Evolutionary conservation across 176 grass and related monocot species (phyloP), one percentile per base, ranked within the genome.

Genomic region (Areca catechu): DNA sequence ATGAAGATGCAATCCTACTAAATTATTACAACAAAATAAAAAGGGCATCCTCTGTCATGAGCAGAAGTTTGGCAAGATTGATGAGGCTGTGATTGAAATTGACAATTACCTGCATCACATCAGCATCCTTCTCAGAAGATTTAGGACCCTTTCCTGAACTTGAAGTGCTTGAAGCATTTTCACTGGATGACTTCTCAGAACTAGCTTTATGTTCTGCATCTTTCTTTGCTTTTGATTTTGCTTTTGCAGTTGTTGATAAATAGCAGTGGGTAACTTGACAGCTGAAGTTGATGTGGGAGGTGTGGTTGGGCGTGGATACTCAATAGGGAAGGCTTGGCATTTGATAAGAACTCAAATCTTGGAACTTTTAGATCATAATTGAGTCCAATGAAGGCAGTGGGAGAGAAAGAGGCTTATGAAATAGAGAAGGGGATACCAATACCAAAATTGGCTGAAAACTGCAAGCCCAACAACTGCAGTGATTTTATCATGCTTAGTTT

Each of bases 391-490:
- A 99, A 79, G 48, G 94, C 81, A 22, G 94, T 99, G 24, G 77
- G 88, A 7, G 94, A 93, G 76, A 99, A 99, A 67, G 94, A 99
- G 43, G 81, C 84, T 92, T 58, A 99, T 82, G 61, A 99, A 99
- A 65, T 99, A 93, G 48, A 89, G 27, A 24, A 99, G 94, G 6
- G 94, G 94, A 67, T 99, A 93, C 94, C 94, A 99, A 68, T 99
- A 99, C 94, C 94, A 99, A 78, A 99, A 99, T 71, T 99, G 94
- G 66, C 81, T 93, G 71, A 99, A 99, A 56, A 99, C 76, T 0
- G 88, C 88, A 7, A 99, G 94, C 43, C 94, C 94, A 76, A 99
- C 71, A 22, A 93, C 84, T 17, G 94, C 94, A 57, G 94, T 99
- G 16, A 99, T 81, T 59, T 91, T 86, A 61, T 99, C 94, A 24